Evolutionary conservation across 1,284 basidiomycete genomes (phyloP).

Genomic region (Calocybe gambosa): DNA sequence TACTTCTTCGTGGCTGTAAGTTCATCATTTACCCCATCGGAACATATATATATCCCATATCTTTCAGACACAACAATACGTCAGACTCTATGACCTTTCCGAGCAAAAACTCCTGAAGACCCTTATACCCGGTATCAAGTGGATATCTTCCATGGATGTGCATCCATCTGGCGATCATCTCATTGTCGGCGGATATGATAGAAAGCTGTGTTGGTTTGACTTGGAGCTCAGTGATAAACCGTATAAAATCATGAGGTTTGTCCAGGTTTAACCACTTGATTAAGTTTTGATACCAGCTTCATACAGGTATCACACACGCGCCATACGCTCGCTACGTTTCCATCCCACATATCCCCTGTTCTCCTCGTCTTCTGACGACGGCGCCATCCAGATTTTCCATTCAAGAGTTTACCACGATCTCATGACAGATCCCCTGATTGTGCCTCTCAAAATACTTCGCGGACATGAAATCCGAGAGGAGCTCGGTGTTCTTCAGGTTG

Average conservation of each 20-base stretch:
- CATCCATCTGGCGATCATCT: slow-evolving; percentile 95
- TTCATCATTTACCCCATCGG: slow-evolving; percentile 17
- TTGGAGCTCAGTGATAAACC: slow-evolving; percentile 93
- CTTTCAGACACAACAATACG: slow-evolving; percentile 86
- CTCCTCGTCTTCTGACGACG: slow-evolving; percentile 94
- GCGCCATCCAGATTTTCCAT: slow-evolving; percentile 96
- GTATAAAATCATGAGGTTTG: slow-evolving; percentile 88
- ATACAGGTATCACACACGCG: slow-evolving; percentile 84
- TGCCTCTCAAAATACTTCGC: slow-evolving; percentile 93
- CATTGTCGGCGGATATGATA: slow-evolving; percentile 96
- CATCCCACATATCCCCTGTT: slow-evolving; percentile 95
- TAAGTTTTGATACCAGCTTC: slow-evolving; percentile 12
- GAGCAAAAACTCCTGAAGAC: slow-evolving; percentile 94
- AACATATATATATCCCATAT: slow-evolving; percentile 14
- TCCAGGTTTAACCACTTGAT: slow-evolving; percentile 4
- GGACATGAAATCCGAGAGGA: slow-evolving; percentile 84
- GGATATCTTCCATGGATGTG: slow-evolving; percentile 96
- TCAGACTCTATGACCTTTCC: slow-evolving; percentile 92
- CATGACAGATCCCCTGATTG: slow-evolving; percentile 93
- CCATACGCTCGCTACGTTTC: slow-evolving; percentile 88
- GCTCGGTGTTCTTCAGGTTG: slow-evolving; percentile 86
- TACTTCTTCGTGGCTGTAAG: slow-evolving; percentile 95
- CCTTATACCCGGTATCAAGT: slow-evolving; percentile 86
- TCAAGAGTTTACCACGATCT: slow-evolving; percentile 90
- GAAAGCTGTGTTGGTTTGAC: slow-evolving; percentile 98